A percentile compares a stretch with the other conserved stretches of the same genome.
Conservation (phyloP, 768 basidiomycete genomes). For the Rhodotorula graminis region DNA sequence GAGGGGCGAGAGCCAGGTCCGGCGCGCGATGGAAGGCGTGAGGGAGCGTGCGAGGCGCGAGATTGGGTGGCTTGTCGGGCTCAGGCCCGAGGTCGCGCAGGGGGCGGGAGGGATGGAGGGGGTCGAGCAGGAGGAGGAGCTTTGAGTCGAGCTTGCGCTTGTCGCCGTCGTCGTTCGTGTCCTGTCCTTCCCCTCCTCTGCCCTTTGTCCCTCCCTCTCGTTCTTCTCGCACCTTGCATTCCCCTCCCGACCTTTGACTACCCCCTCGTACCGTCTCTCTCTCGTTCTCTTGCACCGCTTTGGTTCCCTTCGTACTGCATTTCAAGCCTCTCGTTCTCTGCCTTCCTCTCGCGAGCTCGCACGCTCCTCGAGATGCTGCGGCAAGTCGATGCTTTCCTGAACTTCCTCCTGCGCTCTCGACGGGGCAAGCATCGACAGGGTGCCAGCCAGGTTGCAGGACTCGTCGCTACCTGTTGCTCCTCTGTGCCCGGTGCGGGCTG, state of each 20-base stretch:
- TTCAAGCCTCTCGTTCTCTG: neutral
- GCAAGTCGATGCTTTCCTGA: too few species aligned
- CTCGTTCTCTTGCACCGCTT: neutral
- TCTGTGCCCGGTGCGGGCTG: neutral
- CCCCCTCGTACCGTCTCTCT: neutral
- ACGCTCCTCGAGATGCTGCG: too few species aligned
- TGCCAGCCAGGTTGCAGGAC: too few species aligned
- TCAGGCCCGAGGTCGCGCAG: neutral
- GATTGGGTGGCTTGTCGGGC: conserved; percentile 41
- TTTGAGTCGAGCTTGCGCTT: neutral
- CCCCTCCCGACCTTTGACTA: too few species aligned
- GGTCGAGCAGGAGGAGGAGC: conserved; percentile 19
- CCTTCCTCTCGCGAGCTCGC: too few species aligned
- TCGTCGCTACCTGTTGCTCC: neutral
- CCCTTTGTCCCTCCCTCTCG: neutral
- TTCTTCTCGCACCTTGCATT: too few species aligned
- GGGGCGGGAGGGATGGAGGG: conserved; percentile 6
- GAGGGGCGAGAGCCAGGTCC: neutral
- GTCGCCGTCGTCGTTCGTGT: too few species aligned
- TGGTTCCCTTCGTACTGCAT: neutral
- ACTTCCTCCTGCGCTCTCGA: too few species aligned
- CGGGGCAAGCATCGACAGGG: too few species aligned
- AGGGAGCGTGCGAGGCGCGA: conserved; percentile 38
- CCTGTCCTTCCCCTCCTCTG: neutral
- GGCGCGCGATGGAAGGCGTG: conserved; percentile 38